Evolutionary conservation across 257 asterid species (phyloP).

Genomic region (Echites panduratus): DNA sequence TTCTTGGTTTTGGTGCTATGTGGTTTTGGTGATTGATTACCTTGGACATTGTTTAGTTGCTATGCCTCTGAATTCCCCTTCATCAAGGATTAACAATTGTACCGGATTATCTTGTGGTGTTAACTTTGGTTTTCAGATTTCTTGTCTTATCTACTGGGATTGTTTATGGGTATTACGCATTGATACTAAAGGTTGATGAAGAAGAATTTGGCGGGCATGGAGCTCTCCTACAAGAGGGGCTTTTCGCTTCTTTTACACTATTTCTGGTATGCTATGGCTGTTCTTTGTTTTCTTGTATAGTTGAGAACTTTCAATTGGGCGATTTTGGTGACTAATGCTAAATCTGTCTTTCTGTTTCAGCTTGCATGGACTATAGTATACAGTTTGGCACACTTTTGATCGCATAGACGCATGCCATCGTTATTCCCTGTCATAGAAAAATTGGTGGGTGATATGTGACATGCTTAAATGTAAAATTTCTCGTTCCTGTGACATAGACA

Average conservation of each 20-base stretch:
- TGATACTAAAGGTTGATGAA: slow-evolving; percentile 76
- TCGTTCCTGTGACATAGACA: not conserved
- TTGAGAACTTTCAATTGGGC: not conserved
- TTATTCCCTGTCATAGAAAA: slow-evolving; percentile 5
- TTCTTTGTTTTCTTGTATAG: not conserved
- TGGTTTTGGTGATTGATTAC: not conserved
- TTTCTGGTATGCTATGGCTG: slow-evolving; percentile 54
- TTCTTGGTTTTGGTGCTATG: not conserved
- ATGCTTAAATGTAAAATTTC: slow-evolving; percentile 7
- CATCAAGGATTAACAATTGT: not conserved
- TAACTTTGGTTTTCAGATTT: slow-evolving; percentile 45
- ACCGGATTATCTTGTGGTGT: slow-evolving; percentile 10
- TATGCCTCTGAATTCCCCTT: not conserved
- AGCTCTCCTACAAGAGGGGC: slow-evolving; percentile 92
- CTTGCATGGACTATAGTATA: slow-evolving; percentile 85
- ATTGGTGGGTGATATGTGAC: not conserved
- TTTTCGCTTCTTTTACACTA: slow-evolving; percentile 80
- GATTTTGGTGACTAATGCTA: not conserved
- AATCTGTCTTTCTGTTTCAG: slow-evolving; percentile 30
- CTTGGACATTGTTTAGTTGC: not conserved
- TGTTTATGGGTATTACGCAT: slow-evolving; percentile 72
- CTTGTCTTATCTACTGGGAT: slow-evolving; percentile 64
- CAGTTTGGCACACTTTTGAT: slow-evolving; percentile 94
- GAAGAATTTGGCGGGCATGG: slow-evolving; percentile 96
- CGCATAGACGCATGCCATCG: slow-evolving; percentile 6